Percentiles rank a stretch among this genome's conserved stretches.
Conservation (phyloP, 225 moss, liverwort and hornwort genomes). For the Ulota crispa region DNA sequence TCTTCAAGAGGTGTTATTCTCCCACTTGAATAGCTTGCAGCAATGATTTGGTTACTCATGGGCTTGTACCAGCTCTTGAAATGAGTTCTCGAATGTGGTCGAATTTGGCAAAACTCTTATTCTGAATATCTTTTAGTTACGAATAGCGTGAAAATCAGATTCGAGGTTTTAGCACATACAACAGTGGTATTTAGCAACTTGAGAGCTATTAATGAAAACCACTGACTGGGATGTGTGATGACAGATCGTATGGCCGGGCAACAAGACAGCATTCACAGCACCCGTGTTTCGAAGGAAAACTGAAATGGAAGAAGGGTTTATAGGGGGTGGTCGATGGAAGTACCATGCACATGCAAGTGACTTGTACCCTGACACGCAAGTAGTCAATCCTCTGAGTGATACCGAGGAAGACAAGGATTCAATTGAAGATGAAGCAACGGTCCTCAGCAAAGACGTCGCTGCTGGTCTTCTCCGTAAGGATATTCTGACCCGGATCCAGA, state of each 20-base stretch:
- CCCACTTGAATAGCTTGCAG: neutral
- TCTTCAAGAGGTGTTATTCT: constrained; percentile 45
- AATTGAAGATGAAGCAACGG: constrained; percentile 60
- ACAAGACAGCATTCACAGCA: constrained; percentile 67
- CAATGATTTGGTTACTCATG: neutral
- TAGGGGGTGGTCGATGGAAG: constrained; percentile 85
- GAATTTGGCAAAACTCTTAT: too few relatives aligned
- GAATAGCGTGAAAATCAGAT: too few relatives aligned
- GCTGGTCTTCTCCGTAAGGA: constrained; percentile 88
- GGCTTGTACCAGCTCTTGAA: neutral
- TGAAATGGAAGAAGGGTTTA: constrained; percentile 64
- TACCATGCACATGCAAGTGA: constrained; percentile 62
- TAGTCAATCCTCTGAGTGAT: constrained; percentile 35
- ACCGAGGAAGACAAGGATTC: constrained; percentile 71
- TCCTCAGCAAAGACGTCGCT: constrained; percentile 75
- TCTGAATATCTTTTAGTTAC: too few relatives aligned
- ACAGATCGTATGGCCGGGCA: constrained; percentile 70
- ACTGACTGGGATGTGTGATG: neutral
- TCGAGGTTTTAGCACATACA: too few relatives aligned
- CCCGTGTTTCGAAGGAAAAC: constrained; percentile 73
- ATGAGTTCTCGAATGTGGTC: too few relatives aligned
- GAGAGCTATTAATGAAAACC: too few relatives aligned
- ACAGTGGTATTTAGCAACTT: too few relatives aligned
- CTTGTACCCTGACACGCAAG: constrained; percentile 54
- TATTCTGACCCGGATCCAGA: constrained; percentile 71